Percentiles rank a stretch among this genome's conserved stretches.
Evolutionary conservation across 805 yeast species (phyloP).

Genomic region (Candida krabiensis): DNA sequence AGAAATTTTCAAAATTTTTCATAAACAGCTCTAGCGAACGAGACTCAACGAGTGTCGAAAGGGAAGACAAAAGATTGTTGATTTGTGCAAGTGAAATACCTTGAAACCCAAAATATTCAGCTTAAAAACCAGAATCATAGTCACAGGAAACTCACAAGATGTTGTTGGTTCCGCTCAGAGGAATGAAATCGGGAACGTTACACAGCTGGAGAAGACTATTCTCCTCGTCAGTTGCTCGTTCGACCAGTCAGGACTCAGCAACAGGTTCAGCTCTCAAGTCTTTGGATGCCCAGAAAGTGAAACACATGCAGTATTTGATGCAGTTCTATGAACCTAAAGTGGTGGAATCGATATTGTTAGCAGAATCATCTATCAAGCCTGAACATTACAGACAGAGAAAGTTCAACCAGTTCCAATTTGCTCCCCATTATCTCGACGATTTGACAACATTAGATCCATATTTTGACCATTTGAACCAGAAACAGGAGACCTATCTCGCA

Average conservation of each 20-base stretch:
- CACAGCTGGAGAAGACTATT: slow-evolving; percentile 11
- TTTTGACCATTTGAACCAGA: slow-evolving; percentile 58
- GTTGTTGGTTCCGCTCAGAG: slow-evolving; percentile 1
- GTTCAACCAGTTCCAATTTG: slow-evolving; percentile 50
- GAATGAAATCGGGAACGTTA: neutral
- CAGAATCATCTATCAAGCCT: slow-evolving; percentile 76
- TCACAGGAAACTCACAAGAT: neutral
- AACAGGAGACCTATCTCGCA: slow-evolving; percentile 21
- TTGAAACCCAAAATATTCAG: too few species aligned
- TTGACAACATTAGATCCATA: slow-evolving; percentile 67
- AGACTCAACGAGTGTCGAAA: too few species aligned
- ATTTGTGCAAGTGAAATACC: too few species aligned
- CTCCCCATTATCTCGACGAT: slow-evolving; percentile 73
- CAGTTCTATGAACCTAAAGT: slow-evolving; percentile 83
- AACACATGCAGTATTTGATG: slow-evolving; percentile 56
- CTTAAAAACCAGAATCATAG: too few species aligned
- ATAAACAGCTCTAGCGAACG: too few species aligned
- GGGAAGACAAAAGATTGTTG: too few species aligned
- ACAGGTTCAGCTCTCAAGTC: slow-evolving; percentile 2
- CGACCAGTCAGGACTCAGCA: slow-evolving; percentile 4
- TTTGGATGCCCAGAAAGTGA: slow-evolving; percentile 26
- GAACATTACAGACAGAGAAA: slow-evolving; percentile 50
- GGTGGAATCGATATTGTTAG: slow-evolving; percentile 75
- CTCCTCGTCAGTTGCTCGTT: slow-evolving; percentile 9
- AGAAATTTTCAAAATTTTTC: neutral